Base-by-base conservation (phyloP, 2,329 filamentous ascomycete species). In the Hypoxylon sp. region DNA sequence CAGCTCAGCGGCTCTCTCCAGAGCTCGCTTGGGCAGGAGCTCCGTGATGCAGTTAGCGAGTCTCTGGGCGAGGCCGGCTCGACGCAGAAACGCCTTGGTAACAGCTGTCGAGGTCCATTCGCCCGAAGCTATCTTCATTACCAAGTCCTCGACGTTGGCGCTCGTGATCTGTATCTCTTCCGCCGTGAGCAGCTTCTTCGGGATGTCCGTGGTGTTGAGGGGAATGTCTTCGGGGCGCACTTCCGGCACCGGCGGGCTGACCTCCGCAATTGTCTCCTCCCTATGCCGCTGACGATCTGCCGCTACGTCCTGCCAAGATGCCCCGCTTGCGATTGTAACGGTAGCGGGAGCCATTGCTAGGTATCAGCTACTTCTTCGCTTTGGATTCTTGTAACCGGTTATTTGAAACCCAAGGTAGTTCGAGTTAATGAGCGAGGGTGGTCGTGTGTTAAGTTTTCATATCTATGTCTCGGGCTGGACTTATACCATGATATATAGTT, bases 41-140 rank as follows among this genome's bases (percentile, higher is more conserved):
- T 67, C 66, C 6, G 64, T 63, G 36, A 65, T 52, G 40, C 63
- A 66, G 50, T 68, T 68, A 2, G 52, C 29, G 3, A 80, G 67
- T 59, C 73, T 74, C 54, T 80, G 78, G 1, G 81, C 80, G 13
- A 84, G 64, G 3, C 66, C 79, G 17, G 82, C 82, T 29, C 82
- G 70, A 32, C 78, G 71, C 31, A 84, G 67, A 63, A 84, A 85
- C 1, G 81, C 81, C 21, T 71, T 75, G 2, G 73, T 75, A 6
- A 84, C 77, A 11, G 70, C 65, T 1, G 68, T 69, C 21, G 75
- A 71, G 7, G 70, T 75, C 13, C 79, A 60, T 41, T 73, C 67
- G 5, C 75, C 75, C 5, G 67, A 69, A 4, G 76, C 71, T 25
- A 84, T 69, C 41, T 67, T 66, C 12, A 64, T 57, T 1, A 75